Base-by-base conservation (phyloP, 352 stramenopile species). In the Phytophthora pluvialis region DNA sequence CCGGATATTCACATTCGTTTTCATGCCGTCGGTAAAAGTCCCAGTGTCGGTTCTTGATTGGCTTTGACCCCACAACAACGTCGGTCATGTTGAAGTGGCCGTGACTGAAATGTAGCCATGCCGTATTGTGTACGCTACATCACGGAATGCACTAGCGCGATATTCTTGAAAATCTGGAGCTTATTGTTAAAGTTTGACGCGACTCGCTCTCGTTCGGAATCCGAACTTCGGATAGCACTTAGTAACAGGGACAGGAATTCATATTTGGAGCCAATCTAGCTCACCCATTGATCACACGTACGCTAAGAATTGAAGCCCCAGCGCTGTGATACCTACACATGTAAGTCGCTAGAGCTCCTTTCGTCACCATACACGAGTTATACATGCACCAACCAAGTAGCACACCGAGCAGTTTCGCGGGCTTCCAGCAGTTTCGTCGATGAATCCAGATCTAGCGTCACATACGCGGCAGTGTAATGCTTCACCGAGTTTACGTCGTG, bases 401-500 rank as follows among this genome's bases (percentile, higher is more conserved):
- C 10, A 31, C 40, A 15, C 11, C 18, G 16, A 42, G 47, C 31
- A 54, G 47, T 53, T 53, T 53, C 29, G 9, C 18, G 15, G 21
- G 21, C 16, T 16, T 48, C 18, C 18, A 42, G n/a, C 46, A 53
- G 46, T 54, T 54, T 54, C 47, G 47, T 54, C 10, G 29, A 43
- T 54, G 31, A 31, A 54, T 29, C 33, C 31, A 28, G 15, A 51
- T 4, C 35, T 12, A 16, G 31, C 38, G 18, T 28, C 4, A 50
- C 25, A 49, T 7, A 18, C 16, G 4, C 39, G 31, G 1, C 21
- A 21, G 21, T 21, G 21, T 35, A 44, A 44, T 44, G 38, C 7
- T 44, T 44, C 43, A 50, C 43, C 43, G 25, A 35, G 31, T 35
- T 35, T 11, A 35, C 7, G 31, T 35, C 31, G 11, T 35, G 21